These are phyloP conservation scores for Solanum gracilifrons DNA, from an alignment of 257 asterid genomes.

Conservation along the genomic window DNA sequence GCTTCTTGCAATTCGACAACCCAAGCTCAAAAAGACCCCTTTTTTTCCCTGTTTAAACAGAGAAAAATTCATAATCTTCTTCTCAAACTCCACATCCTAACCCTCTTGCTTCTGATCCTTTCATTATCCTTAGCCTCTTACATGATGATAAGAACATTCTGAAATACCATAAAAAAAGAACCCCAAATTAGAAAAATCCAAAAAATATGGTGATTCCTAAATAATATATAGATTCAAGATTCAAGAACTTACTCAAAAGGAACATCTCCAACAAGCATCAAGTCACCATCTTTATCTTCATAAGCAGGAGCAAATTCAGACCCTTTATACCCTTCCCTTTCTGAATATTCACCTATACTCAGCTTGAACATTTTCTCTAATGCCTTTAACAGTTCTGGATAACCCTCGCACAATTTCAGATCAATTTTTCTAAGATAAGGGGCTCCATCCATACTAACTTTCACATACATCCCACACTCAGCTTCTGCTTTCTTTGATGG, in stretches of 20 bases:
- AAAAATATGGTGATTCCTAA: background rate
- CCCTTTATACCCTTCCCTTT: slow-evolving; percentile 81
- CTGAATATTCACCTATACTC: slow-evolving; percentile 73
- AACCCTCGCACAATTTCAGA: slow-evolving; percentile 44
- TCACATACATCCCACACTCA: slow-evolving; percentile 49
- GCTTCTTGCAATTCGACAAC: slow-evolving; percentile 29
- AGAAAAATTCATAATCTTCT: background rate
- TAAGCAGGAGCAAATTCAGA: slow-evolving; percentile 88
- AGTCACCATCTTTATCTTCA: slow-evolving; percentile 88
- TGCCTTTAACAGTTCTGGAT: slow-evolving; percentile 40
- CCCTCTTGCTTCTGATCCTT: slow-evolving; percentile 69
- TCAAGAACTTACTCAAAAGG: slow-evolving; percentile 58
- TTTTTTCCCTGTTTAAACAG: slow-evolving; percentile 8
- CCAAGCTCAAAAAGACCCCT: slow-evolving; percentile 32
- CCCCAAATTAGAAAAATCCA: slow-evolving; percentile 1
- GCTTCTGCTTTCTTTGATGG: slow-evolving; percentile 17
- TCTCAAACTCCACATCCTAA: slow-evolving; percentile 41
- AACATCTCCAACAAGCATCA: slow-evolving; percentile 93
- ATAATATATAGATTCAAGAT: background rate
- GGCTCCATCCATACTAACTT: slow-evolving; percentile 91
- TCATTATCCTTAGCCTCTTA: slow-evolving; percentile 75
- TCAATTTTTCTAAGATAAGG: slow-evolving; percentile 82
- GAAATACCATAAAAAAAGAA: slow-evolving; percentile 7
- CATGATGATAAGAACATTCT: slow-evolving; percentile 76
- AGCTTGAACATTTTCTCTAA: slow-evolving; percentile 77